Base-by-base conservation (phyloP, 1,284 basidiomycete genomes). In the Boletus austroedulis region DNA sequence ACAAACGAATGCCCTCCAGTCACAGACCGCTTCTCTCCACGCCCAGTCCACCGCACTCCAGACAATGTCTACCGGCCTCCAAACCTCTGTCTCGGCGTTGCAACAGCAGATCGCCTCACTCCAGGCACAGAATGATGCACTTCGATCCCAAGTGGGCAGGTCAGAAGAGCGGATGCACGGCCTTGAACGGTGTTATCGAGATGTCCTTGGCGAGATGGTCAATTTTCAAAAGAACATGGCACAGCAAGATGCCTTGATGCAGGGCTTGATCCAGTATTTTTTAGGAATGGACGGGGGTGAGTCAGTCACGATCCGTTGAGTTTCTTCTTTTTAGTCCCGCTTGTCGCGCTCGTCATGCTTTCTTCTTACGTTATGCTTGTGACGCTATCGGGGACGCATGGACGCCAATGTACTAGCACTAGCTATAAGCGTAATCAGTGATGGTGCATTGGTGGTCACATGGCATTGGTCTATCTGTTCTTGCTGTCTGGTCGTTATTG, bases 191-290 rank as follows among this genome's bases (percentile, higher is more conserved):
- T 87, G 88, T 69, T 92, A 93, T 71, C 85, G 89, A 71, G 85
- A 82, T 60, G 85, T 93, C 41, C 82, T 93, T 28, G 82, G 83
- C 60, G 91, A 94, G 74, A 88, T 95, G 82, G 87, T 90, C 64
- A 84, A 84, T 53, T 90, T 93, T 69, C 92, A 94, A 76, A 76
- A 88, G 58, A 89, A 88, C 65, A 87, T 92, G 83, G 88, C 89
- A 32, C 87, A 91, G 73, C 92, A 94, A 77, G 92, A 95, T 64
- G 84, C 84, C 52, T 74, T 94, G 59, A 90, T 94, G 84, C 89
- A 93, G 75, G 85, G 84, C 64, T 74, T 94, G 61, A 87, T 94
- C 64, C 85, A 89, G 64, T 91, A 92, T 72, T 89, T 92, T 71
- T 78, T 93, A 67, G 85, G 87, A 65, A 78, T 83, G 67, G 87